Evolutionary conservation across 148 eudicot genomes (phyloP), one percentile per base, ranked within the genome.

Genomic region (Spergularia bocconei): DNA sequence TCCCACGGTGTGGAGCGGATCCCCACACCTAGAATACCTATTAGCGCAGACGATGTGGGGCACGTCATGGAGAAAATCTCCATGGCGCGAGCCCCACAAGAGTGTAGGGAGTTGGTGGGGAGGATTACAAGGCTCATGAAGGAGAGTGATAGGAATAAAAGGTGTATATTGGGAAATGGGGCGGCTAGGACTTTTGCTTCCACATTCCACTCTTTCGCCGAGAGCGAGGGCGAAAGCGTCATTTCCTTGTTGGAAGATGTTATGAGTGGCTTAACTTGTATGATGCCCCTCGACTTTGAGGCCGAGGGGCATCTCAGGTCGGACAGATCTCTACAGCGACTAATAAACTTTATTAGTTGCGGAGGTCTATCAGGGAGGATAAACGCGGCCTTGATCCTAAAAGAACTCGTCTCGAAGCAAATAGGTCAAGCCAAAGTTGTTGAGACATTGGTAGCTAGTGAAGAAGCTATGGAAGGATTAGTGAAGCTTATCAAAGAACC

Each of bases 1-100:
- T 81, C 87, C 5, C 69, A 71, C 8, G 98, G 98, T 0, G 71
- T 94, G 20, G 96, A 91, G 15, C 86, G 98, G 19, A 89, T 94
- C 55, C 93, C 96, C 6, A 94, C 98, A 0, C 98, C 98, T 0
- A 73, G 91, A 25, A 82, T 84, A 17, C 97, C 97, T 0, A 55
- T 90, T 16, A 80, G 76, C 23, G 48, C 88, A 0, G 50, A 67
- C 20, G 85, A 90, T 71, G 93, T 85, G 50, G 41, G 71, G 4
- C 78, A 78, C 50, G 62, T 87, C 47, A 76, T 88, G 19, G 76
- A 82, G 0, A 82, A 72, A 75, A 16, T 90, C 13, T 75, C 63
- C 0, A 13, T 25, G 76, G 51, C 64, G 8, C 59, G 76, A 2
- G 23, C 8, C 0, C 41, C 74, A 2, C 33, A 66, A 7, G 83